phyloP scores from a whole-genome alignment of 257 asterid species.

The Jacaranda mimosifolia region DNA sequence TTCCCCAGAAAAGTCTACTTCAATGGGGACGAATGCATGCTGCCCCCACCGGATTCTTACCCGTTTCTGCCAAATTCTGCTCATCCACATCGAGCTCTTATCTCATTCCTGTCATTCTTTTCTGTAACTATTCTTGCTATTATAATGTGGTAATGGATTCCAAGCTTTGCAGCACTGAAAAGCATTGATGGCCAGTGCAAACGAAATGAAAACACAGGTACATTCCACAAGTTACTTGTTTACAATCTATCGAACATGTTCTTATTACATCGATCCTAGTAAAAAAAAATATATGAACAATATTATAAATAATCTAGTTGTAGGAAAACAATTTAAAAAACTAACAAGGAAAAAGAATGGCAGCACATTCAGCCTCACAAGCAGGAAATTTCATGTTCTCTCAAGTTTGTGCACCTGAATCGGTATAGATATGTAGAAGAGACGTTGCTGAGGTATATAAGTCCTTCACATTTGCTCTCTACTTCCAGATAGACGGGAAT shows the following conservation, averaged over 20 bases:
- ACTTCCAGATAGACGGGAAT: neutral
- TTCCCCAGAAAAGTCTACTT: conserved; percentile 87
- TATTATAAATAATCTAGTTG: conserved; percentile 17
- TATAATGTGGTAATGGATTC: conserved; percentile 38
- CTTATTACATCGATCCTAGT: conserved; percentile 30
- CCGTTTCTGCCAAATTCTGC: conserved; percentile 80
- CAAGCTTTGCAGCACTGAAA: conserved; percentile 37
- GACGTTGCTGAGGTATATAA: neutral
- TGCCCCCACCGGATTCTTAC: conserved; percentile 85
- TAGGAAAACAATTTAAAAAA: conserved; percentile 18
- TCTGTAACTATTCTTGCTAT: conserved; percentile 35
- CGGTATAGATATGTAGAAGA: neutral
- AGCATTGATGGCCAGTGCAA: conserved; percentile 10
- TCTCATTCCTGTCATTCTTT: conserved; percentile 31
- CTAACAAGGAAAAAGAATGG: conserved; percentile 27
- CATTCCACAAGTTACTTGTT: neutral
- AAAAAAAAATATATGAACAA: conserved; percentile 35
- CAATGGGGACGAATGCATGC: conserved; percentile 89
- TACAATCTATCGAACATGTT: conserved; percentile 35
- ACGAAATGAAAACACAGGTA: neutral
- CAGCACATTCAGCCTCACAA: conserved; percentile 24
- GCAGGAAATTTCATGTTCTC: conserved; percentile 4
- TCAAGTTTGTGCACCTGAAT: conserved; percentile 29
- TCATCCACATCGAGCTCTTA: conserved; percentile 27
- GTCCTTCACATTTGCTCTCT: conserved; percentile 20